Evolutionary conservation across 306 rosid species (phyloP).

Genomic region (Prunus kanzakura): DNA sequence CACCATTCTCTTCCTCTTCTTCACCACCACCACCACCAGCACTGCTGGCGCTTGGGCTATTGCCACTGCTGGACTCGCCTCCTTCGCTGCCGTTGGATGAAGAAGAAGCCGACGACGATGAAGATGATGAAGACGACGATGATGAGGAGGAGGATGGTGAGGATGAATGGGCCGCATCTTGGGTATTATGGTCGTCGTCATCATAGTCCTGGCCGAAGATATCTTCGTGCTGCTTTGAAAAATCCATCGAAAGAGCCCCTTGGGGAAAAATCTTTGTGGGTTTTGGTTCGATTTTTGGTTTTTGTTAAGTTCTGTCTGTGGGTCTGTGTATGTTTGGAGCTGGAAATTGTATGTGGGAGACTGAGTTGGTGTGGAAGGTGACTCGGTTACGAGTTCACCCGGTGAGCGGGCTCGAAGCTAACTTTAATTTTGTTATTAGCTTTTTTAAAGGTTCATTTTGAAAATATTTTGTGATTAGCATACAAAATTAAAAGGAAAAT

Average conservation of each 20-base stretch:
- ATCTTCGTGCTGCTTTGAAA: constrained; percentile 59
- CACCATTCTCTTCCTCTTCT: constrained; percentile 58
- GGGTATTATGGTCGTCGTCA: constrained; percentile 31
- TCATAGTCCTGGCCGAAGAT: constrained; percentile 68
- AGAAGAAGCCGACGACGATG: constrained; percentile 50
- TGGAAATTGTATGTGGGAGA: background rate
- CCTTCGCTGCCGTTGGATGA: constrained; percentile 60
- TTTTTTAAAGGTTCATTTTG: no score
- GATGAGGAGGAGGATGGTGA: constrained; percentile 55
- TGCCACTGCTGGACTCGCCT: constrained; percentile 35
- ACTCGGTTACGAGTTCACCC: background rate
- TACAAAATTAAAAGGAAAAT: no score
- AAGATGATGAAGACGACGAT: constrained; percentile 55
- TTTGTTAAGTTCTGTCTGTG: background rate
- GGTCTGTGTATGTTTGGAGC: background rate
- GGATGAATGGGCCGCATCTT: constrained; percentile 59
- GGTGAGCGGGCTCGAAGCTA: background rate
- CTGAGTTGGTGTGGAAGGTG: background rate
- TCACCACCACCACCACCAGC: constrained; percentile 38
- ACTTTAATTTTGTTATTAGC: no score
- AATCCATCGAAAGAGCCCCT: constrained; percentile 43
- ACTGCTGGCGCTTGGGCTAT: constrained; percentile 47
- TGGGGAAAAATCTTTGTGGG: background rate
- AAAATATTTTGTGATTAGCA: no score
- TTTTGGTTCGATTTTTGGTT: background rate